Evolutionary conservation across 148 eudicot genomes (phyloP).

Genomic region (Arbutus unedo): DNA sequence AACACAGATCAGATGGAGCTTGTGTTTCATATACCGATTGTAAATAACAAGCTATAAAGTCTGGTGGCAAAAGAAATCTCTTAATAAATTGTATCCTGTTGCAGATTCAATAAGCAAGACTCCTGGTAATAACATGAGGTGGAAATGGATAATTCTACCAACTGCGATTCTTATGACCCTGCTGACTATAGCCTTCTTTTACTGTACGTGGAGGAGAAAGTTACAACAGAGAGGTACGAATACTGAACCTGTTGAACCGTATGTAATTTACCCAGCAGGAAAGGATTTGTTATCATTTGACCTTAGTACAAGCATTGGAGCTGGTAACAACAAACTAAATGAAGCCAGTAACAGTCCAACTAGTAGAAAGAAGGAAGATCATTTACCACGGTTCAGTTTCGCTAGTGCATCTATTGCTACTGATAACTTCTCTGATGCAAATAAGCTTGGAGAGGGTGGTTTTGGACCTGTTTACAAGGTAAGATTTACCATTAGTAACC

Average conservation of each 20-base stretch:
- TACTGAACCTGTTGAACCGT: neutral
- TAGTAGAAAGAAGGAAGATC: neutral
- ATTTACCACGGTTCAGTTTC: constrained; percentile 7
- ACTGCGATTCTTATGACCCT: neutral
- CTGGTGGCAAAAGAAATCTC: too few relatives aligned
- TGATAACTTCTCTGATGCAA: constrained; percentile 9
- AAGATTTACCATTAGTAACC: neutral
- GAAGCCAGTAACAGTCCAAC: neutral
- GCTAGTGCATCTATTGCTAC: neutral
- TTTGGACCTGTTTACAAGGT: constrained; percentile 13
- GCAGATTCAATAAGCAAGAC: too few relatives aligned
- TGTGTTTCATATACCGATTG: too few relatives aligned
- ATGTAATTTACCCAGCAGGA: neutral
- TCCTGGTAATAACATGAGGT: neutral
- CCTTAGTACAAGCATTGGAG: neutral
- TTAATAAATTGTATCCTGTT: too few relatives aligned
- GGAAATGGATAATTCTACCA: neutral
- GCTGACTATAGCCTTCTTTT: neutral
- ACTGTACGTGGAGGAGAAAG: neutral
- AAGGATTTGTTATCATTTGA: neutral
- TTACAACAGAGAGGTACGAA: neutral
- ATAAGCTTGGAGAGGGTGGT: constrained; percentile 12
- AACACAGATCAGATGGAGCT: too few relatives aligned
- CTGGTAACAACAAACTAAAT: neutral
- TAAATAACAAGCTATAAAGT: too few relatives aligned